Conservation (phyloP, 163 green algal genomes). For the Picocystis sp. region DNA sequence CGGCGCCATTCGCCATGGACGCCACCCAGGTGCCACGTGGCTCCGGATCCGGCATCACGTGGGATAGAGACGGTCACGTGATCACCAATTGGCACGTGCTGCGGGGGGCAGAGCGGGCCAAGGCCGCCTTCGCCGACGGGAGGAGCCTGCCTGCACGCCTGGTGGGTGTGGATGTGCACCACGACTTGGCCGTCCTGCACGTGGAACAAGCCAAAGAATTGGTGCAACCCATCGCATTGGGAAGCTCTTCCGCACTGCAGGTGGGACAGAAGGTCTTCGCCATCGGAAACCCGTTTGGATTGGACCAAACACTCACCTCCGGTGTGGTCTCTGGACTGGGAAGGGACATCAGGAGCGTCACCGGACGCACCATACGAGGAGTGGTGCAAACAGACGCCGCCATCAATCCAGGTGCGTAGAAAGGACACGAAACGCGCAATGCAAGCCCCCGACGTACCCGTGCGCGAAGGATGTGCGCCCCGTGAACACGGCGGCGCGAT, state of each 20-base stretch:
- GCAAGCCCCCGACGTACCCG: too few relatives aligned
- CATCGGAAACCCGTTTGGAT: slow-evolving; percentile 57
- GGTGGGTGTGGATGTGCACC: slow-evolving; percentile 15
- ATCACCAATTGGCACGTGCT: slow-evolving; percentile 24
- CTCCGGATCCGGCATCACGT: slow-evolving; percentile 9
- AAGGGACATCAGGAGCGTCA: slow-evolving; percentile 54
- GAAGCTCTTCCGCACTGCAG: slow-evolving; percentile 20
- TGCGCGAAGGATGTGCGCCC: too few relatives aligned
- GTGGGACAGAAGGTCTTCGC: slow-evolving; percentile 53
- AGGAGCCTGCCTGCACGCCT: slow-evolving; percentile 9
- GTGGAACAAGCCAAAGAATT: slow-evolving; percentile 1
- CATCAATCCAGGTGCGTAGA: slow-evolving; percentile 44
- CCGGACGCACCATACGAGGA: slow-evolving; percentile 23
- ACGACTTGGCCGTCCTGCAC: slow-evolving; percentile 17
- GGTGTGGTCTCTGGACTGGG: slow-evolving; percentile 68
- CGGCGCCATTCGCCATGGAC: slow-evolving; percentile 9
- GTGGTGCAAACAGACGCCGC: slow-evolving; percentile 44
- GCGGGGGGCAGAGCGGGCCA: neutral
- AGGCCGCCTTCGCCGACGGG: neutral
- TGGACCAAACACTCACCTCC: slow-evolving; percentile 41
- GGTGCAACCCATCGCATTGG: slow-evolving; percentile 9
- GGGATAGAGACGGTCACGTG: slow-evolving; percentile 9
- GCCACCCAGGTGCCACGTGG: slow-evolving; percentile 4
- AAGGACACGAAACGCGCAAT: too few relatives aligned
- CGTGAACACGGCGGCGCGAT: too few relatives aligned